Conservation (phyloP, 495 filamentous ascomycete species). For the Aspergillus conjunctus region DNA sequence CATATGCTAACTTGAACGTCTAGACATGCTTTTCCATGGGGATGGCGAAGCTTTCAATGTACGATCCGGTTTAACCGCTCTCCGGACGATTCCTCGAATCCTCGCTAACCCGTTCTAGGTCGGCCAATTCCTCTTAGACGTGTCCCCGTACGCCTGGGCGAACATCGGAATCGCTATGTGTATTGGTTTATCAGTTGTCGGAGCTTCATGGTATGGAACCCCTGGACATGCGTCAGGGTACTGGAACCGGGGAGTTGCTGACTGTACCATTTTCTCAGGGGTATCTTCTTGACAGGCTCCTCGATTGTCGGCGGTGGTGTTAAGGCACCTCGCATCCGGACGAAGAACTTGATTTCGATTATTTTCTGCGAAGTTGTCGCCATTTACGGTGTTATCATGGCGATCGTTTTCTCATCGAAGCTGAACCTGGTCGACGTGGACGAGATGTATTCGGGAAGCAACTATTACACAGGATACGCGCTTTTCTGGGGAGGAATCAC, state of each 20-base stretch:
- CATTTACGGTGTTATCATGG: slow-evolving; percentile 99
- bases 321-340: slow-evolving; percentile 91
- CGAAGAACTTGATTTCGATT: slow-evolving; percentile 99
- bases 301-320: slow-evolving; percentile 97
- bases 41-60: slow-evolving; percentile 97
- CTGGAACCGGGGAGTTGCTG: neutral
- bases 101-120: slow-evolving; percentile 58
- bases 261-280: slow-evolving; percentile 59
- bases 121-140: slow-evolving; percentile 88
- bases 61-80: slow-evolving; percentile 27
- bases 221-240: too few relatives aligned
- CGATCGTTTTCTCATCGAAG: slow-evolving; percentile 94
- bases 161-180: slow-evolving; percentile 88
- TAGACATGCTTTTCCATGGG: slow-evolving; percentile 97
- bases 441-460: slow-evolving; percentile 61
- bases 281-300: slow-evolving; percentile 98
- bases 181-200: slow-evolving; percentile 92
- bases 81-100: slow-evolving; percentile 1
- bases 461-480: slow-evolving; percentile 95
- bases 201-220: slow-evolving; percentile 85
- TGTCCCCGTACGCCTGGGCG: slow-evolving; percentile 95
- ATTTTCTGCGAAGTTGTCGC: slow-evolving; percentile 99
- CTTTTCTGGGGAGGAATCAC: slow-evolving; percentile 95
- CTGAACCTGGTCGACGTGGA: slow-evolving; percentile 58
- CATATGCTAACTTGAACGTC: slow-evolving; percentile 38